Conservation (phyloP, 208 protist genomes). For the Leishmania mexicana region DNA sequence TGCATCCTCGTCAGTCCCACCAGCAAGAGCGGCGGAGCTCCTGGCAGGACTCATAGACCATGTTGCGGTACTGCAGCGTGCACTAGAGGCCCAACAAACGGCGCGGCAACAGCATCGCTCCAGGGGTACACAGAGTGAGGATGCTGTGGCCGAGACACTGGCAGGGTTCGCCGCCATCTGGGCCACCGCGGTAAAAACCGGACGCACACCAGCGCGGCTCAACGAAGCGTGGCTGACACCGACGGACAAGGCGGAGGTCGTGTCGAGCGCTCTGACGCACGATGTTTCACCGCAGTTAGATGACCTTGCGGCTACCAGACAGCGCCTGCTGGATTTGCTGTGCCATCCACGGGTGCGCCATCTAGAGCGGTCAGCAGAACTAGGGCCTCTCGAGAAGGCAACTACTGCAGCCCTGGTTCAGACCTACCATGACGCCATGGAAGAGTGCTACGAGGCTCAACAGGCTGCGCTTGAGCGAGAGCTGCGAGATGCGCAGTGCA, state of each 20-base stretch:
- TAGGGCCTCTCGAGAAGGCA: not conserved
- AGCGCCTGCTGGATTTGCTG: constrained; percentile 11
- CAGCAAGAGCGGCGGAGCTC: constrained; percentile 3
- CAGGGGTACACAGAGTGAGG: constrained; percentile 19
- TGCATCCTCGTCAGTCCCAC: not conserved
- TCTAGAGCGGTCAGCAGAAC: constrained; percentile 2
- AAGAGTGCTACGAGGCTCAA: not conserved
- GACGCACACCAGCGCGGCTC: constrained; percentile 9
- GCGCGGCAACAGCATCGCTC: constrained; percentile 6
- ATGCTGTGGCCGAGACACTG: constrained; percentile 6
- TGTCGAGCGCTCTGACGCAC: not conserved
- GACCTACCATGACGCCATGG: constrained; percentile 11
- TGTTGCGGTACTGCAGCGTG: constrained; percentile 6
- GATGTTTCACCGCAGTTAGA: constrained; percentile 13
- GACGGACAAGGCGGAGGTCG: constrained; percentile 21
- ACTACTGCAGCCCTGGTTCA: constrained; percentile 14
- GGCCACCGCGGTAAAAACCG: constrained; percentile 5
- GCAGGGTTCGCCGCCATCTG: constrained; percentile 16
- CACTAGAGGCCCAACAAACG: not conserved
- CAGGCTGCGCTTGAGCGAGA: constrained; percentile 15
- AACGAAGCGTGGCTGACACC: constrained; percentile 28
- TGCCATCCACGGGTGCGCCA: constrained; percentile 13
- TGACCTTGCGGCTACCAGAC: constrained; percentile 21
- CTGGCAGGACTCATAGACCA: constrained; percentile 1
- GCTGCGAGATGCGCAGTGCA: not conserved